Base-by-base conservation (phyloP, 1,139 yeast genomes). In the Kluyveromyces sp. region DNA sequence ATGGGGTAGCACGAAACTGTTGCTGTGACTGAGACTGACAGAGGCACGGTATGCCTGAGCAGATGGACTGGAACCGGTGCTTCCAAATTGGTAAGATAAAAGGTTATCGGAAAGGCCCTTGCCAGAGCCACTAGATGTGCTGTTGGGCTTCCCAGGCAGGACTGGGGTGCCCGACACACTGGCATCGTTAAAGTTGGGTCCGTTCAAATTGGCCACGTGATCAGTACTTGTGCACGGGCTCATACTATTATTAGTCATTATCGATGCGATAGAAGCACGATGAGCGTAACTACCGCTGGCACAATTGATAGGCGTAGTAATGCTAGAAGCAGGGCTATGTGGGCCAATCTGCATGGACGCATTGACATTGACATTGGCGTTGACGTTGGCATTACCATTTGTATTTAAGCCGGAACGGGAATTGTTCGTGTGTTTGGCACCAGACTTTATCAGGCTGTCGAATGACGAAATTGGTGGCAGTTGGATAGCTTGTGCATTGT, bases 391-490 rank as follows among this genome's bases (percentile, higher is more conserved):
- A 8, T 30, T 30, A 30, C 7, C 7, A 30, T 30, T 30, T 8
- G 43, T 27, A 7, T 6, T 26, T n/a, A 30, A 6, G 6, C 33
- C n/a, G 25, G 37, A 8, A 7, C 8, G 7, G 31, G 31, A 21
- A 8, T 15, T 25, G 29, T 7, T 8, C 7, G 31, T 10, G 6
- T 34, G 8, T 10, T 4, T 28, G 33, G 52, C 54, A 3, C 55
- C 53, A 38, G 55, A 54, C 35, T 45, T 42, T 29, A 53, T 50
- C 28, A 56, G 46, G 42, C 48, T 48, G 37, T 57, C 61, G 45
- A 59, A 59, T 3, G 63, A 59, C 7, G 63, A 59, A 21, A 59
- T 59, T 6, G 63, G 63, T 28, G 63, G 63, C 42, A 59, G 48
- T 3, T 57, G 50, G 27, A 58, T 51, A 30, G 39, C 8, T 7